Evolutionary conservation across 306 rosid species (phyloP), one percentile per base, ranked within the genome.

Genomic region (Mimosa bimucronata): DNA sequence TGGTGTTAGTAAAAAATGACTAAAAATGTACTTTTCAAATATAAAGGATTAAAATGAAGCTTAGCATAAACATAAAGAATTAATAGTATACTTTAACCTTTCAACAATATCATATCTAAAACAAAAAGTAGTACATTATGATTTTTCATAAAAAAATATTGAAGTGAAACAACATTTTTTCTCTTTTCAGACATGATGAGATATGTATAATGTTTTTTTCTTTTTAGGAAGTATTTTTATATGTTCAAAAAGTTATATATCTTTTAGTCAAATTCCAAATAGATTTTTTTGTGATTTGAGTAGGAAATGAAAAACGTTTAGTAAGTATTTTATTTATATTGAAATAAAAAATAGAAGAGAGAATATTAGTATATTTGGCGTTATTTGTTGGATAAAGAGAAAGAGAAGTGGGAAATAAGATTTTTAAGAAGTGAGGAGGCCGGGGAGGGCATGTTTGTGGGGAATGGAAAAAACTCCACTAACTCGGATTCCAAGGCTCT

Each of bases 401-500:
- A 67, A 67, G 48, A 34, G 74, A 6, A 37, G 66, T 74, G 87
- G 7, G 80, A 68, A 89, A 89, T 83, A 90, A 88, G 88, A 79
- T 87, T 86, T 87, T 86, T 82, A 88, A 83, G 62, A n/a, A 10
- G 86, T 80, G 87, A 89, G 80, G 61, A 52, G 82, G 38, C 53
- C n/a, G 82, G 81, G 52, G 91, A 64, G 74, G 74, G 94, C 97
- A 89, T 89, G 97, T 90, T 92, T 92, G 96, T 91, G 98, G 97
- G 97, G 90, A 94, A 84, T 80, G 91, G 81, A 68, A 89, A 86
- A 84, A 87, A 83, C 78, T 91, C 97, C 97, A 94, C 98, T 92
- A 87, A 87, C 98, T 85, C 97, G 94, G 77, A 86, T 92, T 83
- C 93, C 97, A 71, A 94, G 81, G 97, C 93, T 84, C 88, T 86